Base-by-base conservation (phyloP, 345 rosid species). In the Sisymbrium irio region DNA sequence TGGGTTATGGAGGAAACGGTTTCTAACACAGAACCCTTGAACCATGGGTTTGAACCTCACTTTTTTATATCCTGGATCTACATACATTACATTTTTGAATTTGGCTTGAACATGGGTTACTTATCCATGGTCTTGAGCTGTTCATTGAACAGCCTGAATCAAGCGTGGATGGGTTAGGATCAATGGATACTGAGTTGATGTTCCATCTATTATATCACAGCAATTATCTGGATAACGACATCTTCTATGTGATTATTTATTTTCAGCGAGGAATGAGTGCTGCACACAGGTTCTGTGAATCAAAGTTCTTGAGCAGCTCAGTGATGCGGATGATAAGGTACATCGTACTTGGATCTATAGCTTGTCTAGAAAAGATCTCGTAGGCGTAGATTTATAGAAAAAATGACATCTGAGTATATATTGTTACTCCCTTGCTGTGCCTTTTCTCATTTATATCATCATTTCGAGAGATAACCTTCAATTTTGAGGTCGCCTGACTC, bases 311-410 rank as follows among this genome's bases (percentile, higher is more conserved):
- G 62, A 90, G 97, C 85, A 85, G 87, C 82, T 88, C 94, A 17
- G 97, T 93, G 62, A 86, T 90, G 97, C 71, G 78, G 82, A 93
- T 84, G 96, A 90, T 90, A 82, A 93, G 96, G 98, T 93, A 62
- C 51, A 53, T 15, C 9, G 0, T 41, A 62, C 42, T 54, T n/a
- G 1, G 28, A 45, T 76, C 71, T 62, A 13, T 60, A 67, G 51
- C 18, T 60, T 59, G 7, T 32, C 8, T 59, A 49, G 32, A 11
- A 67, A 19, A 45, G 39, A 64, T 55, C 32, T 35, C 50, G 27
- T 36, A 32, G 33, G 39, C 50, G 27, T 36, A 41, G 25, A 46
- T 13, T 10, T 37, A 8, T 17, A 40, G 28, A 53, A 66, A 54
- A 17, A 1, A 71, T 11, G 60, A 17, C 36, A n/a, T 51, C 14